These are phyloP conservation scores for Euphrasia confusa DNA, from an alignment of 257 asterid genomes.

Conservation along the genomic window DNA sequence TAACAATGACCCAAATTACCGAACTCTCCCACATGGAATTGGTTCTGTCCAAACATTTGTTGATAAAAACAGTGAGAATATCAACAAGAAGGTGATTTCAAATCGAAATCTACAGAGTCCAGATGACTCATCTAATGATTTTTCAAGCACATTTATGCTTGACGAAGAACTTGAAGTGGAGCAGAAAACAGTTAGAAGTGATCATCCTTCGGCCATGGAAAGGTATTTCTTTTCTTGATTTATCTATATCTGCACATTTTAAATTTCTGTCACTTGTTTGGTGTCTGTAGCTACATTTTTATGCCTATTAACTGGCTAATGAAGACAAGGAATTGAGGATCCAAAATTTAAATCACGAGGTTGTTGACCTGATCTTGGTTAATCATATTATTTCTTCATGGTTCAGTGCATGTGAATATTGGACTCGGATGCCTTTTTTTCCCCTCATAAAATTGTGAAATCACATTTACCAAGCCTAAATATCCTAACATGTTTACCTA, in stretches of 20 bases:
- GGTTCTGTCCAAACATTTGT: conserved; percentile 23
- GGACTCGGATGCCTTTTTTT: no score
- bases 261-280: conserved; percentile 2
- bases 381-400: not conserved
- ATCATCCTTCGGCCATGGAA: conserved; percentile 37
- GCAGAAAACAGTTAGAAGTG: conserved; percentile 32
- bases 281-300: not conserved
- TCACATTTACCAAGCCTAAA: no score
- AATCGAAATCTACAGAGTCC: conserved; percentile 26
- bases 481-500: no score
- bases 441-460: no score
- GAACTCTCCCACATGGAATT: conserved; percentile 29
- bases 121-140: conserved; percentile 58
- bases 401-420: no score
- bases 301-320: conserved; percentile 7
- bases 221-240: conserved; percentile 38
- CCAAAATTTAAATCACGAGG: not conserved
- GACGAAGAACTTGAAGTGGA: conserved; percentile 78
- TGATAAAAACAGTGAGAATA: conserved; percentile 25
- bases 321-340: conserved; percentile 14
- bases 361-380: conserved; percentile 5
- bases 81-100: conserved; percentile 25
- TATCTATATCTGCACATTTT: conserved; percentile 16
- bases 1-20: conserved; percentile 23
- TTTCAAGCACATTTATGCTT: conserved; percentile 66